phyloP scores from a whole-genome alignment of 2,329 filamentous ascomycete species.

The Colletotrichum incanum region DNA sequence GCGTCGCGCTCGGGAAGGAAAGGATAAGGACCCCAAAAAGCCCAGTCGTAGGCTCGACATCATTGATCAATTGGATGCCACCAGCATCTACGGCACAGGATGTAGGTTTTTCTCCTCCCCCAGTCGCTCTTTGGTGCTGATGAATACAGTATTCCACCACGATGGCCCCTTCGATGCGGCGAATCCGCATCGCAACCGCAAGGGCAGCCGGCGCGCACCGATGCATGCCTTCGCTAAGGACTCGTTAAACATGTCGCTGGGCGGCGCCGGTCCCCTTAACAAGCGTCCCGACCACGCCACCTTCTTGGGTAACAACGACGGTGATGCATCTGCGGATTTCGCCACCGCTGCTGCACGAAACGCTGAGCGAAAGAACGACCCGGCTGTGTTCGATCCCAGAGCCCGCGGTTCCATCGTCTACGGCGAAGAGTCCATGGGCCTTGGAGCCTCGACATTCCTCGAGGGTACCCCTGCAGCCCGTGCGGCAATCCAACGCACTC shows the following conservation, averaged over 20 bases:
- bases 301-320: slow-evolving; percentile 85
- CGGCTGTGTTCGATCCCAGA: slow-evolving; percentile 77
- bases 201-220: slow-evolving; percentile 85
- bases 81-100: slow-evolving; percentile 94
- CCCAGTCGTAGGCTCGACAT: slow-evolving; percentile 79
- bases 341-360: slow-evolving; percentile 55
- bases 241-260: slow-evolving; percentile 92
- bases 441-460: slow-evolving; percentile 95
- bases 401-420: slow-evolving; percentile 81
- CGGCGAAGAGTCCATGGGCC: slow-evolving; percentile 84
- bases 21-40: slow-evolving; percentile 65
- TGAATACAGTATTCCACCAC: slow-evolving; percentile 87
- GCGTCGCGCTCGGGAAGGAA: slow-evolving; percentile 64
- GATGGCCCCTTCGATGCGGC: slow-evolving; percentile 98
- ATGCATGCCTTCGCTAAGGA: slow-evolving; percentile 97
- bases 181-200: slow-evolving; percentile 93
- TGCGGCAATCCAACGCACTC: slow-evolving; percentile 81
- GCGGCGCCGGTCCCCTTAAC: slow-evolving; percentile 89
- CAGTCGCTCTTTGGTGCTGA: slow-evolving; percentile 32
- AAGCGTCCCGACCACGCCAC: slow-evolving; percentile 85
- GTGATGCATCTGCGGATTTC: slow-evolving; percentile 92
- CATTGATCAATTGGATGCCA: slow-evolving; percentile 97
- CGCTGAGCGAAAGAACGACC: slow-evolving; percentile 51
- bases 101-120: slow-evolving; percentile 69
- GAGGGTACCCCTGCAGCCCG: slow-evolving; percentile 92